Evolutionary conservation across 179 eudicot genomes (phyloP).

Genomic region (Sideroxylon spinosum): DNA sequence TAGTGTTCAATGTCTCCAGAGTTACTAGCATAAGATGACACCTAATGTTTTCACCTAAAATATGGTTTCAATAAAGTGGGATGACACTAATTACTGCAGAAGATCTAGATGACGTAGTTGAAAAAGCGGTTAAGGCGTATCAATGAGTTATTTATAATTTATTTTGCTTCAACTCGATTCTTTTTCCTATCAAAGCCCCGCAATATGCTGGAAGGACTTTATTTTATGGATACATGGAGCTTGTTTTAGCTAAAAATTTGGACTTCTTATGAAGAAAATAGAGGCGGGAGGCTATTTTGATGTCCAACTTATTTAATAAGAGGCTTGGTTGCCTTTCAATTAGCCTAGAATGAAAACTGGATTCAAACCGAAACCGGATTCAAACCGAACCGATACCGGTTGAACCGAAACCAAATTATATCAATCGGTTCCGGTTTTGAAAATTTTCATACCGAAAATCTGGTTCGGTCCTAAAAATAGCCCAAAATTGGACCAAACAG

Average conservation of each 20-base stretch:
- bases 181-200: neutral
- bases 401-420: no score
- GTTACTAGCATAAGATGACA: neutral
- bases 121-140: constrained; percentile 70
- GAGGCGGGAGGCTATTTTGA: neutral
- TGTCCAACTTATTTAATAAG: neutral
- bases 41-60: neutral
- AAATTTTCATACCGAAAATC: no score
- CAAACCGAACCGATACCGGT: no score
- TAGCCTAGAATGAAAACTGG: no score
- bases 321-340: no score
- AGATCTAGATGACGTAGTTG: constrained; percentile 86
- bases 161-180: constrained; percentile 12
- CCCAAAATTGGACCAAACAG: no score
- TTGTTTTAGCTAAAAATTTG: constrained; percentile 5
- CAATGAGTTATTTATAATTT: neutral
- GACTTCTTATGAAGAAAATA: constrained; percentile 12
- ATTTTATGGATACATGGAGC: neutral
- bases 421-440: no score
- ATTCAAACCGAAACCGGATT: no score
- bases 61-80: constrained; percentile 63
- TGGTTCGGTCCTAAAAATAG: no score
- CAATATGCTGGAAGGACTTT: constrained; percentile 3
- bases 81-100: constrained; percentile 82
- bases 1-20: neutral